Conservation (phyloP, 2,329 filamentous ascomycete genomes). For the Dothistroma pini region DNA sequence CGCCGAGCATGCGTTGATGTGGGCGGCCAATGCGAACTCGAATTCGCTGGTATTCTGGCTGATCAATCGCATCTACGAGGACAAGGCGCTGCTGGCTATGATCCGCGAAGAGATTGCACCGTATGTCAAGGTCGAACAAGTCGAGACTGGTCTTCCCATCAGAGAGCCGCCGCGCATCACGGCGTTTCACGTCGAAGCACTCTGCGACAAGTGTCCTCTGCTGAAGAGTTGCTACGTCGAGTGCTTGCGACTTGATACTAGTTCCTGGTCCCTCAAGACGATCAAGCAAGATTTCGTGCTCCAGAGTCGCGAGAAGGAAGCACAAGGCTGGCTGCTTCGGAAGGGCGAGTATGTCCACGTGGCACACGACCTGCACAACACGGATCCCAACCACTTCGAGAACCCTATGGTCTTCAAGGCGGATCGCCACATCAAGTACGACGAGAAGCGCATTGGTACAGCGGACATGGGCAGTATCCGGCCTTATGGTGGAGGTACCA, state of each 20-base stretch:
- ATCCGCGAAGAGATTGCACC: slow-evolving; percentile 37
- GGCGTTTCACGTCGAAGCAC: slow-evolving; percentile 33
- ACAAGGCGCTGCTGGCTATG: slow-evolving; percentile 29
- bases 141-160: slow-evolving; percentile 33
- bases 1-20: slow-evolving; percentile 49
- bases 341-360: slow-evolving; percentile 38
- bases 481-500: slow-evolving; percentile 46
- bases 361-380: slow-evolving; percentile 38
- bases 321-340: slow-evolving; percentile 30
- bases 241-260: slow-evolving; percentile 35
- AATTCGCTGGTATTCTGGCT: slow-evolving; percentile 46
- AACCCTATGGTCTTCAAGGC: slow-evolving; percentile 32
- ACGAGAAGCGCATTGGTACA: slow-evolving; percentile 25
- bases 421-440: slow-evolving; percentile 35
- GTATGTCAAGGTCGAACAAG: slow-evolving; percentile 30
- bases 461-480: slow-evolving; percentile 44
- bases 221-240: slow-evolving; percentile 40
- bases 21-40: slow-evolving; percentile 54
- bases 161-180: slow-evolving; percentile 33
- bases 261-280: slow-evolving; percentile 36
- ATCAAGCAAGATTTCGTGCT: slow-evolving; percentile 36
- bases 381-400: slow-evolving; percentile 34
- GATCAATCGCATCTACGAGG: slow-evolving; percentile 35
- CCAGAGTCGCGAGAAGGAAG: slow-evolving; percentile 35
- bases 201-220: slow-evolving; percentile 34